phyloP scores from a whole-genome alignment of 164 flowering plant genomes.

The Brasenia schreberi region DNA sequence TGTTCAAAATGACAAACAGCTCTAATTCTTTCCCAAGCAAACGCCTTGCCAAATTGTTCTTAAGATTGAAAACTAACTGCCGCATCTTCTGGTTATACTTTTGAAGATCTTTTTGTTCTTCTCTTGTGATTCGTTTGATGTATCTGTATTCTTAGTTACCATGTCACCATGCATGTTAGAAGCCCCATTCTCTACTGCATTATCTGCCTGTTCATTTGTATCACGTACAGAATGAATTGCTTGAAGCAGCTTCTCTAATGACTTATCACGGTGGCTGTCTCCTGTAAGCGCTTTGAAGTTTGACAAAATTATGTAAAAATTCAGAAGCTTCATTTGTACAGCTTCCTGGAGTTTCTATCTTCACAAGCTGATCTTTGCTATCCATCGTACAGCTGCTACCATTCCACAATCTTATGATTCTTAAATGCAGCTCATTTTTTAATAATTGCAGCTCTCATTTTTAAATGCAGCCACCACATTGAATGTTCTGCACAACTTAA shows the following conservation, averaged over 20 bases:
- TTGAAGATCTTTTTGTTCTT: conserved; percentile 30
- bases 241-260: conserved; percentile 73
- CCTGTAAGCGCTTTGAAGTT: conserved; percentile 53
- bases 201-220: conserved; percentile 17
- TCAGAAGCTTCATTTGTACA: conserved; percentile 37
- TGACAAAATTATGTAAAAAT: conserved; percentile 30
- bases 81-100: conserved; percentile 90
- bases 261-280: conserved; percentile 63
- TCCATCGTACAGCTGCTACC: no score
- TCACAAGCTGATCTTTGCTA: conserved; percentile 28
- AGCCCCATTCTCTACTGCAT: conserved; percentile 22
- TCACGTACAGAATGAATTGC: conserved; percentile 36
- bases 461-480: no score
- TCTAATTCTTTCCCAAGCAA: no score
- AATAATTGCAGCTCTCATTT: no score
- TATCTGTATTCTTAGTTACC: conserved; percentile 11
- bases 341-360: conserved; percentile 75
- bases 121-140: conserved; percentile 19
- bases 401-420: no score
- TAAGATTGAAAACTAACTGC: conserved; percentile 60
- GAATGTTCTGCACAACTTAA: no score
- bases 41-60: no score
- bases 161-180: conserved; percentile 2
- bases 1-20: no score
- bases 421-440: no score